Evolutionary conservation across 2,329 filamentous ascomycete genomes (phyloP), one percentile per base, ranked within the genome.

Genomic region (Fusarium beomiforme): DNA sequence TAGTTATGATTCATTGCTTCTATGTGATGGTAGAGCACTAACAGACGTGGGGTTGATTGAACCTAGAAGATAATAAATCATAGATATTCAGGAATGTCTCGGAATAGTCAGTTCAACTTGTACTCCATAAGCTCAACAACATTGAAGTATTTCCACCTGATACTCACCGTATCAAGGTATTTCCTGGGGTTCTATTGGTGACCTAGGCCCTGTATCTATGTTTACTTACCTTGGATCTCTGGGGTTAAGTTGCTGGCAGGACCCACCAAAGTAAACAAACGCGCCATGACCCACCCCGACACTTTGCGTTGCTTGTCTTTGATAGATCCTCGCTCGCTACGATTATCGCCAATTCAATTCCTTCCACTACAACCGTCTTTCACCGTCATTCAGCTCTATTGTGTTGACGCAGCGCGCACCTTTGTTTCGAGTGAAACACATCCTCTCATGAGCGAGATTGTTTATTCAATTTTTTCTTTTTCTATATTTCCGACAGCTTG

Each of bases 251-350:
- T 26, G 29, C 42, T 56, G 39, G 39, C 51, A 50, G 44, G 58
- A 67, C 53, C 64, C 63, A 75, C 67, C 70, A 73, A 77, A 75
- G 78, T 80, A 80, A 80, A 80, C 78, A 80, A 79, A 79, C 78
- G 76, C 78, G 77, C 77, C 76, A 51, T 63, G 74, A 66, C 62
- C 68, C 72, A 69, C 74, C 61, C 58, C 39, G 47, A 62, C 58
- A 60, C 58, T 55, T 57, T 69, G 51, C 53, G 59, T 46, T 67
- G 51, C 53, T 64, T 37, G 46, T 54, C 47, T 46, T 57, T 44
- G 50, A 66, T 64, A 54, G 37, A 60, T 71, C 46, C 51, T 55
- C 51, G 42, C 29, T 39, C 50, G 37, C 50, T 42, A 36, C 37
- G 36, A 26, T 44, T 55, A 71, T 63, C 50, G 66, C 67, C 59